Evolutionary conservation across 2,329 filamentous ascomycete genomes (phyloP).

Genomic region (Xylariales sp.): DNA sequence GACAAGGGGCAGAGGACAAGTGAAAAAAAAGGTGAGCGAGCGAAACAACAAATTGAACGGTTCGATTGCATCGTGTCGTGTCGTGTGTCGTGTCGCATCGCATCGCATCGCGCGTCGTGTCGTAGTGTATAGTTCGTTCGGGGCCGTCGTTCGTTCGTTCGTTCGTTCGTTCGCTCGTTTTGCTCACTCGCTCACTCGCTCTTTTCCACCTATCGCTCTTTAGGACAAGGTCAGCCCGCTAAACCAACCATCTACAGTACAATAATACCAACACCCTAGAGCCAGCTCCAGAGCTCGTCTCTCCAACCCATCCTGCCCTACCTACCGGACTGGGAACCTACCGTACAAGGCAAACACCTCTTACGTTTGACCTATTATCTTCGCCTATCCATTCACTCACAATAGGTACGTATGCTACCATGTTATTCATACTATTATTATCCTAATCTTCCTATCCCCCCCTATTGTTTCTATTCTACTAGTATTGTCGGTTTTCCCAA

Average conservation of each 20-base stretch:
- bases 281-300: constrained; percentile 23
- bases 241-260: constrained; percentile 6
- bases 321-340: constrained; percentile 43
- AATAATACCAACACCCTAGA: background rate
- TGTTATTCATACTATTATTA: background rate
- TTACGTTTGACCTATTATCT: constrained; percentile 48
- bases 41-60: constrained; percentile 17
- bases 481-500: background rate
- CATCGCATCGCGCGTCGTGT: constrained; percentile 19
- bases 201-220: constrained; percentile 37
- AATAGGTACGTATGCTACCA: constrained; percentile 19
- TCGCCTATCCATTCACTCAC: constrained; percentile 17
- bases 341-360: constrained; percentile 49
- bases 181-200: background rate
- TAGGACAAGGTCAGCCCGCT: constrained; percentile 37
- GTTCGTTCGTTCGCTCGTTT: constrained; percentile 1
- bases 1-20: background rate
- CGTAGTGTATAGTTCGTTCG: constrained; percentile 13
- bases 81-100: constrained; percentile 28
- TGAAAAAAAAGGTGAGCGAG: constrained; percentile 23
- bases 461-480: background rate
- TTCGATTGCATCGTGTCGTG: constrained; percentile 33
- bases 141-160: background rate
- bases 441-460: background rate
- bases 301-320: constrained; percentile 39